Base-by-base conservation (phyloP, 306 rosid species). In the Senna siamea region DNA sequence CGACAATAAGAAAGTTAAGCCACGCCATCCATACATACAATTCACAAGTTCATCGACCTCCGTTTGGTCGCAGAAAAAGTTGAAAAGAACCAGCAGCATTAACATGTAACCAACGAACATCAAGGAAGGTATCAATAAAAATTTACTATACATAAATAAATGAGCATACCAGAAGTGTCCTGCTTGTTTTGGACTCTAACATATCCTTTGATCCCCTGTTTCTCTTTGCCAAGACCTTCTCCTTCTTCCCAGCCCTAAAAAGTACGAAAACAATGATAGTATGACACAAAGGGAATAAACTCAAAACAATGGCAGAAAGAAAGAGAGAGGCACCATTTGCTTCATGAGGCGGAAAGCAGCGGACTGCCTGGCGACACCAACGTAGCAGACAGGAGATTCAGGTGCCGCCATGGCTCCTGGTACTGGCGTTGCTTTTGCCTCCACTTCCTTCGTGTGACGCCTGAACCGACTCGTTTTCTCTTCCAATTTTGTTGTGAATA, bases 211-310 rank as follows among this genome's bases (percentile, higher is more conserved):
- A 95, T 95, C 23, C 99, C 98, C 72, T 95, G 98, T 81, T 90
- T 92, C 32, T 95, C 98, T 78, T 92, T 92, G 9, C 98, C 99
- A 17, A 92, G 96, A 15, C 98, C 99, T 77, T 95, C 96, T 1
- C 99, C 99, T 95, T 95, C 99, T 87, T 95, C 97, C 99, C 99
- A 92, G 0, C 99, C 99, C 98, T 91, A n/a, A 62, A 13, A 23
- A 1, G 38, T 0, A 70, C 6, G 13, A n/a, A 69, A 44, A 32
- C 0, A 28, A n/a, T 14, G 65, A 54, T 44, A 15, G 38, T 44
- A 7, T 65, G 50, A 18, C 37, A 70, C 41, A 19, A 47, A 32
- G 3, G 15, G 11, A 1, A 28, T 0, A 13, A 72, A 53, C 20
- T 6, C 23, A 19, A 18, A 23, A 0, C 8, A 15, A 17, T 35